Base-by-base conservation (phyloP, 148 eudicot genomes). In the Rhododendron vialii region DNA sequence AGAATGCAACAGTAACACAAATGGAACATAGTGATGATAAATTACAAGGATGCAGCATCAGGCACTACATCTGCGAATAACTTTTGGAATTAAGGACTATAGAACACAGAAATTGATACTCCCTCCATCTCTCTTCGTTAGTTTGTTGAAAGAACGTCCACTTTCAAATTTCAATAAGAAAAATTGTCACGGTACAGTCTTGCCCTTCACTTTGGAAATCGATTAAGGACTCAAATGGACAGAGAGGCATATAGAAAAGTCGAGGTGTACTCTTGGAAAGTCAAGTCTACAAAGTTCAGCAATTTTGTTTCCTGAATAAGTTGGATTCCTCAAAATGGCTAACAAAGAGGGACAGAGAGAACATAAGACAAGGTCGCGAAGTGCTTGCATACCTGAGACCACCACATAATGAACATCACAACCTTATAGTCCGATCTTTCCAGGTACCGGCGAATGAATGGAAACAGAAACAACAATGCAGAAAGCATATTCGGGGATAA, bases 401-500 rank as follows among this genome's bases (percentile, higher is more conserved):
- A 93, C 96, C 96, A 93, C 96, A 93, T 92, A 80, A 90, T 81
- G 78, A 93, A 87, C 88, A 90, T 89, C 86, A 90, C 87, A 85
- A 93, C 85, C 83, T 57, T 92, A 86, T 89, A 84, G 84, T 93
- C 90, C 24, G 94, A 91, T 89, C 92, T 93, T 82, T 93, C 96
- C 36, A 93, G 92, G 59, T 74, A 33, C 81, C 92, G 89, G 48
- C 96, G 93, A 83, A 92, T 90, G 80, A 92, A 89, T 2, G 96
- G 96, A 71, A 92, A 90, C 48, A 93, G 76, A 83, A 93, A 93
- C 71, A 93, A 81, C 85, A 92, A 84, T 48, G 92, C 89, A 8
- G 94, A 90, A 43, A 93, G 91, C 90, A 93, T 92, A 73, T 93
- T 93, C 81, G 96, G 96, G 65, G 94, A 88, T 51, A 93, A 79